Conservation (phyloP, 148 eudicot genomes). For the Cornus suecica region DNA sequence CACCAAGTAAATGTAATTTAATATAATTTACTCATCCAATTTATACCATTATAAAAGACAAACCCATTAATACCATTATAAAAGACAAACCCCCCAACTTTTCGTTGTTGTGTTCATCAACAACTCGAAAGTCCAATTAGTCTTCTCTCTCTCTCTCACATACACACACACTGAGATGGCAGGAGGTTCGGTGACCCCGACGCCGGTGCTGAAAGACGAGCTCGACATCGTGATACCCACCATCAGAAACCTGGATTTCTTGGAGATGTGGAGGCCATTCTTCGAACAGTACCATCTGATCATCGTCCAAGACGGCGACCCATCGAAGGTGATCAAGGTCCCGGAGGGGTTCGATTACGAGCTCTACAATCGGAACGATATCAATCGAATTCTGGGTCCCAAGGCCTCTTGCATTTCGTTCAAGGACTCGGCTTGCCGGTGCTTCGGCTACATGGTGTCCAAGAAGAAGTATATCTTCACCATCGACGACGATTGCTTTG, state of each 20-base stretch:
- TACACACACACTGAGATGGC: neutral
- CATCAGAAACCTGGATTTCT: slow-evolving; percentile 33
- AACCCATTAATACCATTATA: too few species aligned
- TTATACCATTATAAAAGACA: too few species aligned
- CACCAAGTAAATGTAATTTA: too few species aligned
- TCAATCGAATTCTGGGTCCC: slow-evolving; percentile 30
- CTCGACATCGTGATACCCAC: slow-evolving; percentile 34
- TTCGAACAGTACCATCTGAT: slow-evolving; percentile 29
- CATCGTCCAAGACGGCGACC: slow-evolving; percentile 38
- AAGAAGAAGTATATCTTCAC: slow-evolving; percentile 34
- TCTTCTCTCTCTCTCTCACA: too few species aligned
- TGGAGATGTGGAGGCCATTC: slow-evolving; percentile 31
- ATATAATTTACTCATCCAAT: too few species aligned
- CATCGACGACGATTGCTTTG: slow-evolving; percentile 37
- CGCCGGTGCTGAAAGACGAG: slow-evolving; percentile 23
- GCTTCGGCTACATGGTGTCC: slow-evolving; percentile 32
- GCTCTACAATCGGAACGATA: slow-evolving; percentile 27
- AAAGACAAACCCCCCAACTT: neutral
- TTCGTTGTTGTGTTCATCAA: neutral
- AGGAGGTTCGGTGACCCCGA: slow-evolving; percentile 2
- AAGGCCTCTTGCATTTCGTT: slow-evolving; percentile 30
- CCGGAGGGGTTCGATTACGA: slow-evolving; percentile 33
- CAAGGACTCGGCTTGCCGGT: slow-evolving; percentile 34
- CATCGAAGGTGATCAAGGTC: slow-evolving; percentile 17
- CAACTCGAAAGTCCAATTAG: slow-evolving; percentile 17